Evolutionary conservation across 352 stramenopile species (phyloP).

Genomic region (Phytopythium mirpurense): DNA sequence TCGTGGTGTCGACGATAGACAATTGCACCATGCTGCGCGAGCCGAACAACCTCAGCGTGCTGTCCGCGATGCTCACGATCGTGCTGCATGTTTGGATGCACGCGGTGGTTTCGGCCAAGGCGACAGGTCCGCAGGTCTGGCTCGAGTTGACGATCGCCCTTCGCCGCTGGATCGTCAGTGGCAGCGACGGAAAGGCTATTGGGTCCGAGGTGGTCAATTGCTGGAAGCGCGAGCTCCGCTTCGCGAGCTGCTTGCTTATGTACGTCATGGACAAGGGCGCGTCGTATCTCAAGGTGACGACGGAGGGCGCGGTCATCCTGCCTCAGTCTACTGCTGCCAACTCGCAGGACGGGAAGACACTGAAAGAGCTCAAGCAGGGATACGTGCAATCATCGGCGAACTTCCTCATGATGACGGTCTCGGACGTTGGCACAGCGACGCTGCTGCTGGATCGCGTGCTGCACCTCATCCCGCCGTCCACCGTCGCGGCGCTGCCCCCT

Average conservation of each 20-base stretch:
- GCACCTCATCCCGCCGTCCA: conserved; percentile 69
- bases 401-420: conserved; percentile 63
- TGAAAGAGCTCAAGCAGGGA: conserved; percentile 57
- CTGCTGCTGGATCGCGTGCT: conserved; percentile 75
- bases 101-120: conserved; percentile 48
- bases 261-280: conserved; percentile 74
- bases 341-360: conserved; percentile 20
- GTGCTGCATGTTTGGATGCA: conserved; percentile 88
- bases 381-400: conserved; percentile 69
- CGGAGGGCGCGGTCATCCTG: conserved; percentile 49
- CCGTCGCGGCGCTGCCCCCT: conserved; percentile 55
- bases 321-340: conserved; percentile 16
- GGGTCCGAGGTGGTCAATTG: conserved; percentile 70
- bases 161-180: conserved; percentile 69
- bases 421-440: conserved; percentile 55
- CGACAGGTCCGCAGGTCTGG: conserved; percentile 64
- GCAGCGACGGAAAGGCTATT: conserved; percentile 48
- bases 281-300: conserved; percentile 61
- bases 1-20: conserved; percentile 81
- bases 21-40: conserved; percentile 74
- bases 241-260: conserved; percentile 79
- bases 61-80: conserved; percentile 77
- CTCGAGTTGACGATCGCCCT: conserved; percentile 78
- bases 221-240: conserved; percentile 81
- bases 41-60: conserved; percentile 43